Evolutionary conservation across 306 rosid genomes (phyloP).

Genomic region (Medicago truncatula): DNA sequence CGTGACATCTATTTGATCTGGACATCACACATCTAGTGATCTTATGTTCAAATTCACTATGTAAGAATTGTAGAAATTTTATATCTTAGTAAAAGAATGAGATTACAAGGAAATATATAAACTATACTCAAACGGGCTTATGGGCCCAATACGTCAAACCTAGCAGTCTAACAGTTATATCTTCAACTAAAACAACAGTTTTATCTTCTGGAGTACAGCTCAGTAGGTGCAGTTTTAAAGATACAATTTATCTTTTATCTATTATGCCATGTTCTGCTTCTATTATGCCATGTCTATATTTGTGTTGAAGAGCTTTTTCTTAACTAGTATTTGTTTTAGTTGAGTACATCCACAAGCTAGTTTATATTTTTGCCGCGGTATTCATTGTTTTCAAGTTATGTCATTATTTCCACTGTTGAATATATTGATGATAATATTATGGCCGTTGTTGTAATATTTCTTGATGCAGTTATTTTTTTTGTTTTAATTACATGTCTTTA

Average conservation of each 20-base stretch:
- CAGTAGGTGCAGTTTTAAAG: slow-evolving; percentile 19
- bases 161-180: neutral
- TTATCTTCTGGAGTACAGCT: slow-evolving; percentile 6
- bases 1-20: slow-evolving; percentile 16
- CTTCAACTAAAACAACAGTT: neutral
- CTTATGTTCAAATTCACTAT: neutral
- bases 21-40: slow-evolving; percentile 14
- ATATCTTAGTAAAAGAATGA: neutral
- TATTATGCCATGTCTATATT: slow-evolving; percentile 24
- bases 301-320: slow-evolving; percentile 24
- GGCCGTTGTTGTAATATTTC: slow-evolving; percentile 34
- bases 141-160: slow-evolving; percentile 7
- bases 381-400: slow-evolving; percentile 25
- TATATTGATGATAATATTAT: neutral
- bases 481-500: slow-evolving; percentile 42
- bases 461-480: slow-evolving; percentile 38
- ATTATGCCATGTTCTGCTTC: slow-evolving; percentile 7
- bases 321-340: slow-evolving; percentile 26
- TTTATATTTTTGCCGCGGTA: slow-evolving; percentile 10
- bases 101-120: neutral
- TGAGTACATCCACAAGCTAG: slow-evolving; percentile 16
- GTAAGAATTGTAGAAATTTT: neutral
- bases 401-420: slow-evolving; percentile 5
- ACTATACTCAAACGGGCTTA: neutral
- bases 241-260: neutral